Percentiles rank a stretch among this genome's conserved stretches.
Conservation (phyloP, 1,139 yeast genomes). For the Yamadazyma jaroonii region DNA sequence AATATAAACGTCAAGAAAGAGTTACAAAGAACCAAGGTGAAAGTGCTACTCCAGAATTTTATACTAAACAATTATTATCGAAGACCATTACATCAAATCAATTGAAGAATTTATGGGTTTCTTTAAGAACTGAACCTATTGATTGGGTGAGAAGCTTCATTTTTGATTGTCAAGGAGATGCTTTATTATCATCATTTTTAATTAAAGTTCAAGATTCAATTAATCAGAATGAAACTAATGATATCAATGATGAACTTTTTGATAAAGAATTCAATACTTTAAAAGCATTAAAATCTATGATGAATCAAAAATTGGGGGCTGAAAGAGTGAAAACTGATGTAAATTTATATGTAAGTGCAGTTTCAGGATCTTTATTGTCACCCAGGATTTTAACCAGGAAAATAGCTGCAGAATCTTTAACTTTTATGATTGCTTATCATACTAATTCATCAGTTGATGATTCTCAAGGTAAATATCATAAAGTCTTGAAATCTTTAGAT, state of each 20-base stretch:
- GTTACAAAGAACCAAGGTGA: conserved; percentile 28
- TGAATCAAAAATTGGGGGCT: conserved; percentile 47
- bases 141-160: conserved; percentile 82
- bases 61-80: conserved; percentile 71
- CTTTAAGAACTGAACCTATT: conserved; percentile 86
- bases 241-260: conserved; percentile 43
- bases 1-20: conserved; percentile 58
- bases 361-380: conserved; percentile 47
- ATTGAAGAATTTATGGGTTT: conserved; percentile 83
- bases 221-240: conserved; percentile 29
- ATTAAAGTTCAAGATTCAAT: conserved; percentile 40
- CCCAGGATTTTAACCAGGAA: conserved; percentile 72
- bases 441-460: conserved; percentile 26
- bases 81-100: conserved; percentile 68
- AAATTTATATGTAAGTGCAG: conserved; percentile 39
- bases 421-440: conserved; percentile 47
- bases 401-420: conserved; percentile 73
- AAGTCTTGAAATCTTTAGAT: conserved; percentile 63
- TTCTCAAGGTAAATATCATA: conserved; percentile 52
- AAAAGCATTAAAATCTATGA: conserved; percentile 45
- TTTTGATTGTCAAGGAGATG: conserved; percentile 83
- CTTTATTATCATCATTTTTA: conserved; percentile 57
- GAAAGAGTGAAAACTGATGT: conserved; percentile 43
- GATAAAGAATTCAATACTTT: conserved; percentile 49
- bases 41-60: conserved; percentile 64